phyloP scores from a whole-genome alignment of 2,329 filamentous ascomycete genomes.

The Colletotrichum shisoi region DNA sequence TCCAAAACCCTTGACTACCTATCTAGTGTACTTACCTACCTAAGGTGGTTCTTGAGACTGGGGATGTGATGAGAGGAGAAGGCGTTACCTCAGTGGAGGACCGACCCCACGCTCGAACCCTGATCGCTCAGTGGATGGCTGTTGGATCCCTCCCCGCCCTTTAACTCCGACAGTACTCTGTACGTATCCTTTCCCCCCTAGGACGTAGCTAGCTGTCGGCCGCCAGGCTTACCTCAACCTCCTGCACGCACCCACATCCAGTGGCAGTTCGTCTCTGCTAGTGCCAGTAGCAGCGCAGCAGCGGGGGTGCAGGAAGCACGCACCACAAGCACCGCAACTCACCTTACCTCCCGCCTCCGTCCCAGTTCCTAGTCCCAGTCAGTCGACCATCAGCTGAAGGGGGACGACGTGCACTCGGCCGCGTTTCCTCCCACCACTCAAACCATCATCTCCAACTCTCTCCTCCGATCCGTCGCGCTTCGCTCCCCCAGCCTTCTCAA shows the following conservation, averaged over 20 bases:
- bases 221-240: constrained; percentile 6
- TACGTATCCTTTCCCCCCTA: constrained; percentile 25
- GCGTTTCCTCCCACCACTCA: constrained; percentile 33
- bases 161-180: background rate
- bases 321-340: constrained; percentile 25
- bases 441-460: constrained; percentile 28
- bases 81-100: constrained; percentile 16
- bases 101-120: constrained; percentile 22
- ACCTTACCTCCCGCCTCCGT: constrained; percentile 28
- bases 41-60: background rate
- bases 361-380: constrained; percentile 35
- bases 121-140: constrained; percentile 22
- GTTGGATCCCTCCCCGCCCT: constrained; percentile 13
- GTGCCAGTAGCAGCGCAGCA: constrained; percentile 8
- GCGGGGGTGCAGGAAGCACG: constrained; percentile 7
- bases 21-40: background rate
- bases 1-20: background rate
- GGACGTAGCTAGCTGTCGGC: constrained; percentile 12
- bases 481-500: constrained; percentile 17
- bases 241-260: constrained; percentile 5
- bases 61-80: background rate
- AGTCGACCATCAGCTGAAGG: constrained; percentile 30
- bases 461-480: constrained; percentile 21
- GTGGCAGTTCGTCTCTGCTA: background rate
- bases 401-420: constrained; percentile 31